Evolutionary conservation across 2,329 filamentous ascomycete species (phyloP).

Genomic region (Pezicula neosporulosa): DNA sequence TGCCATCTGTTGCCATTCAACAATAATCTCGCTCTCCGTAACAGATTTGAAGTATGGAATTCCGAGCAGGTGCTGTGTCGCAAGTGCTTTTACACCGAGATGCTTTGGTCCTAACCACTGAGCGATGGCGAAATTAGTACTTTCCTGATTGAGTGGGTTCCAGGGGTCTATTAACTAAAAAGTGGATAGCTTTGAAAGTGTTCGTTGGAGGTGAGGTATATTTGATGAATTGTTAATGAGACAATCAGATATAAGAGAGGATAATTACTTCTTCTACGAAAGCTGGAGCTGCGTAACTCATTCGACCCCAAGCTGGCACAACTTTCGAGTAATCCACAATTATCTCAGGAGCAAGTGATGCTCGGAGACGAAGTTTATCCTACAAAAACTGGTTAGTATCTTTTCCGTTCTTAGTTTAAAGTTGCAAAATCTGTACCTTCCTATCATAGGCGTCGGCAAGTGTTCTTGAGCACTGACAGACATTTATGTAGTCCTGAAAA

Average conservation of each 20-base stretch:
- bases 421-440: slow-evolving; percentile 18
- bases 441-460: slow-evolving; percentile 23
- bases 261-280: slow-evolving; percentile 8
- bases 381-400: neutral
- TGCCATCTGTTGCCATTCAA: slow-evolving; percentile 24
- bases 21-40: slow-evolving; percentile 15
- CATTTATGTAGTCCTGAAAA: slow-evolving; percentile 22
- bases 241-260: no score
- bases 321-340: slow-evolving; percentile 13
- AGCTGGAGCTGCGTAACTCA: slow-evolving; percentile 8
- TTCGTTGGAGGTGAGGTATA: no score
- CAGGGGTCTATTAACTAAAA: no score
- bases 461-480: slow-evolving; percentile 18
- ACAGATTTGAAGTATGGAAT: slow-evolving; percentile 22
- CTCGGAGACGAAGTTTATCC: slow-evolving; percentile 10
- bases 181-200: no score
- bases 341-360: slow-evolving; percentile 13
- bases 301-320: slow-evolving; percentile 12
- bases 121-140: no score
- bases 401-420: neutral
- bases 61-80: slow-evolving; percentile 22
- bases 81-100: slow-evolving; percentile 12
- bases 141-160: no score
- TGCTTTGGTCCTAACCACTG: slow-evolving; percentile 10
- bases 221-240: no score